A percentile compares a stretch with the other conserved stretches of the same genome.
Evolutionary conservation across 345 rosid species (phyloP).

Genomic region (Pistacia integerrima): DNA sequence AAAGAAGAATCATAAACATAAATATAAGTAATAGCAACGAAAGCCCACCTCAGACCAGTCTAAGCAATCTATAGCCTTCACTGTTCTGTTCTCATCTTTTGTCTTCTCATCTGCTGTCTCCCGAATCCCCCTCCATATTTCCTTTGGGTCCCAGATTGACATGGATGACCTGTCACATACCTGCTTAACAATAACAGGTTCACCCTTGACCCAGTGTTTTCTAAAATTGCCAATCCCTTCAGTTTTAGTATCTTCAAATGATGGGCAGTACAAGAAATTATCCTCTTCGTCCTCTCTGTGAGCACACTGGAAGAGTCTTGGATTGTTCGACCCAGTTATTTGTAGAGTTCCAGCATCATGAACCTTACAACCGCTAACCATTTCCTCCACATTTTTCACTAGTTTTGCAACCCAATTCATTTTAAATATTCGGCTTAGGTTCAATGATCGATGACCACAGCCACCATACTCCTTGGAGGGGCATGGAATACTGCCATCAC

Average conservation of each 20-base stretch:
- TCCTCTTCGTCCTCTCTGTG: slow-evolving; percentile 58
- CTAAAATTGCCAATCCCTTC: slow-evolving; percentile 67
- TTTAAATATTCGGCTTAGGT: slow-evolving; percentile 85
- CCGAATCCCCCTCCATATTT: slow-evolving; percentile 71
- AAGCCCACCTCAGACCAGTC: slow-evolving; percentile 71
- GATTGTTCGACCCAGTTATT: slow-evolving; percentile 34
- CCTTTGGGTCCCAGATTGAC: slow-evolving; percentile 81
- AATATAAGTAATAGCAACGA: slow-evolving; percentile 21
- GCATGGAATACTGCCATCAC: slow-evolving; percentile 87
- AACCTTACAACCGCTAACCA: slow-evolving; percentile 85
- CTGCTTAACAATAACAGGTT: slow-evolving; percentile 68
- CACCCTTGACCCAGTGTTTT: slow-evolving; percentile 78
- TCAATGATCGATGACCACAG: slow-evolving; percentile 66
- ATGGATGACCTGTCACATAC: slow-evolving; percentile 64
- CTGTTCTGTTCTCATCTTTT: slow-evolving; percentile 60
- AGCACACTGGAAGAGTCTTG: slow-evolving; percentile 48
- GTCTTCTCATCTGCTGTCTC: slow-evolving; percentile 72
- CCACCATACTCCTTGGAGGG: slow-evolving; percentile 88
- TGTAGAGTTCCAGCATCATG: slow-evolving; percentile 33
- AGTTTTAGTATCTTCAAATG: slow-evolving; percentile 51
- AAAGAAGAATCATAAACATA: slow-evolving; percentile 15
- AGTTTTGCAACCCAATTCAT: slow-evolving; percentile 99
- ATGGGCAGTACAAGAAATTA: slow-evolving; percentile 65
- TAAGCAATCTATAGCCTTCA: slow-evolving; percentile 79
- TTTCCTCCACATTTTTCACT: slow-evolving; percentile 91